These are phyloP conservation scores for Eimeria zaria DNA, from an alignment of 169 alveolate genomes.

Conservation along the genomic window DNA sequence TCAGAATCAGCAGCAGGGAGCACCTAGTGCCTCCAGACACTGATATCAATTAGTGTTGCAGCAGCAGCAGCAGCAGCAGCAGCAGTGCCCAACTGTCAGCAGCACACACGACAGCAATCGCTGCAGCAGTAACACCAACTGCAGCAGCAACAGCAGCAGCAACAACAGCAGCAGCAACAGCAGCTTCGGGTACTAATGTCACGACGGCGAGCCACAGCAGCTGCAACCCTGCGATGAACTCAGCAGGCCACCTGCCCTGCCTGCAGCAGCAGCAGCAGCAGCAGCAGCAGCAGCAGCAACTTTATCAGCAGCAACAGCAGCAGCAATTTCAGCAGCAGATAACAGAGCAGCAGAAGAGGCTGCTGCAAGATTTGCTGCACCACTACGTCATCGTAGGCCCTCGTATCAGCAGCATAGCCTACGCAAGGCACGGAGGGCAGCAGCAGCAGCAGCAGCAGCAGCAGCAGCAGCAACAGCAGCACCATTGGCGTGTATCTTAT, in stretches of 20 bases:
- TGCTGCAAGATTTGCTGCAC: conserved; percentile 50
- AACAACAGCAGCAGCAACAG: conserved; percentile 59
- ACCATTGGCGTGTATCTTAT: conserved; percentile 20
- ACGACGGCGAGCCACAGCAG: conserved; percentile 21
- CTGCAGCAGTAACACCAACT: conserved; percentile 33
- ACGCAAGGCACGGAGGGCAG: background rate
- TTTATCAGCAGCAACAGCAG: background rate
- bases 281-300: conserved; percentile 15
- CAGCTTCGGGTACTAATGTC: conserved; percentile 14
- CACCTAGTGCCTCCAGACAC: no score
- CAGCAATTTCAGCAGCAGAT: conserved; percentile 5
- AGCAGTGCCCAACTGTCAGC: background rate
- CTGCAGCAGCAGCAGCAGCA: conserved; percentile 53
- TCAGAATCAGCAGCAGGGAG: background rate
- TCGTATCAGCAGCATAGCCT: background rate
- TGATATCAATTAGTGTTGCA: no score
- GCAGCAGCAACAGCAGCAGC: conserved; percentile 28
- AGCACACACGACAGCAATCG: background rate
- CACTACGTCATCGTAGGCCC: conserved; percentile 43
- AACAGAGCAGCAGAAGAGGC: conserved; percentile 11
- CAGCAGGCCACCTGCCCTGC: conserved; percentile 44
- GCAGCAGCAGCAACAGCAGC: conserved; percentile 20
- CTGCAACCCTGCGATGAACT: conserved; percentile 55
- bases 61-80: background rate
- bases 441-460: no score